Evolutionary conservation across 2,329 filamentous ascomycete genomes (phyloP), one percentile per base, ranked within the genome.

Genomic region (Penicillium sp.): DNA sequence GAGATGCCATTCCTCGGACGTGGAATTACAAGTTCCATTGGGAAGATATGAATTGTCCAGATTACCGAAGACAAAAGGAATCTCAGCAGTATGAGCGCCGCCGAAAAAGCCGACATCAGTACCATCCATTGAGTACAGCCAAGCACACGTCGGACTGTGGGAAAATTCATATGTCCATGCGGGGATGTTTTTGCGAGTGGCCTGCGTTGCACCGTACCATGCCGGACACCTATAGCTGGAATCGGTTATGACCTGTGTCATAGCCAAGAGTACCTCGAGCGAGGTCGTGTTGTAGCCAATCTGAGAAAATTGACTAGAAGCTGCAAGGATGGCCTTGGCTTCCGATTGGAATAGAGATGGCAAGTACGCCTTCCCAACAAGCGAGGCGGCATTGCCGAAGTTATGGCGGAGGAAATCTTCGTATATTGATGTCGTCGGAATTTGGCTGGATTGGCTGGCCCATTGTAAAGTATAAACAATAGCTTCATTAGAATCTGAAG

Each of bases 81-180:
- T 54, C 43, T 66, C 64, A n/a, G 64, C 51, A 1, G 60, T 62
- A 29, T 65, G 63, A 8, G 59, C 47, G 27, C 59, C 61, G 29
- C 50, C 55, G 4, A 60, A 43, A 1, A 54, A 2, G 13, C 46
- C 19, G 10, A 58, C 16, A 19, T 44, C 13, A 4, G 33, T 39
- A 16, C 45, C 36, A n/a, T 15, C 8, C 10, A 66, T 53, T 1
- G 52, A 48, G 13, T 43, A 25, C 15, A 66, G 25, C 66, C 65
- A 68, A 8, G 59, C 13, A 38, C 66, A 68, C 9, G 56, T 65
- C 10, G 55, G 15, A 5, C 53, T 61, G 39, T 67, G 65, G 6
- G 50, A 59, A 45, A 64, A 68, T 38, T 64, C 46, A 34, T 68
- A 68, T 3, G 52, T 55, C 63, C 63, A 68, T 11, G 53, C 46